phyloP scores from a whole-genome alignment of 345 rosid genomes.

The Corchorus capsularis region DNA sequence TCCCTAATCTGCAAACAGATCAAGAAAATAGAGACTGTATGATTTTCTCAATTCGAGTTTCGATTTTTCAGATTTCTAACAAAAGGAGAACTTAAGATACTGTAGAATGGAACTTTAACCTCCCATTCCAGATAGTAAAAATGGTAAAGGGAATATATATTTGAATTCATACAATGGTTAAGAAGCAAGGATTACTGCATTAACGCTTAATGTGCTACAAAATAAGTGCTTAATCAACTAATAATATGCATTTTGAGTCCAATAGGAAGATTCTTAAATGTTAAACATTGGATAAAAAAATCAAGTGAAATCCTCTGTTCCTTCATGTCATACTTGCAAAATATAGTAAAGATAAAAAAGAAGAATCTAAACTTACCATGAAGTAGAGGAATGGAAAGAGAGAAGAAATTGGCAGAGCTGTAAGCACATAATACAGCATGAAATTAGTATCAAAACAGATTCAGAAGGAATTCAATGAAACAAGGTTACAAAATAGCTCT shows the following conservation, averaged over 20 bases:
- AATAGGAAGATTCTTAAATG: background rate
- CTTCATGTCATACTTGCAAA: background rate
- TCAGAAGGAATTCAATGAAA: background rate
- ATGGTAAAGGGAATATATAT: background rate
- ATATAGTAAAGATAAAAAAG: background rate
- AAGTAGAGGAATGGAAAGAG: conserved; percentile 90
- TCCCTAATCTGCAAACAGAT: conserved; percentile 60
- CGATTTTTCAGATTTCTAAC: background rate
- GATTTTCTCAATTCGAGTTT: background rate
- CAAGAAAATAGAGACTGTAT: background rate
- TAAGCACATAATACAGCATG: conserved; percentile 27
- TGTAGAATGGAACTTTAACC: too few relatives aligned
- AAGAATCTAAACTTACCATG: conserved; percentile 60
- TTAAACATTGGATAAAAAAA: background rate
- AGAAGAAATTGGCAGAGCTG: conserved; percentile 88
- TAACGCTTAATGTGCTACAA: too few relatives aligned
- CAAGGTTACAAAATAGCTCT: background rate
- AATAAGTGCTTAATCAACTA: too few relatives aligned
- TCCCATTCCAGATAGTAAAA: background rate
- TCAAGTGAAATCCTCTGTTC: background rate
- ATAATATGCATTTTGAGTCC: too few relatives aligned
- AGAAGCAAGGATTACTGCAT: too few relatives aligned
- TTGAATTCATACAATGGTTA: too few relatives aligned
- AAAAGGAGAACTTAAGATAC: too few relatives aligned
- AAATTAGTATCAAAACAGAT: conserved; percentile 8